Evolutionary conservation across 2,329 filamentous ascomycete genomes (phyloP).

Genomic region (Cyphellophora europaea): DNA sequence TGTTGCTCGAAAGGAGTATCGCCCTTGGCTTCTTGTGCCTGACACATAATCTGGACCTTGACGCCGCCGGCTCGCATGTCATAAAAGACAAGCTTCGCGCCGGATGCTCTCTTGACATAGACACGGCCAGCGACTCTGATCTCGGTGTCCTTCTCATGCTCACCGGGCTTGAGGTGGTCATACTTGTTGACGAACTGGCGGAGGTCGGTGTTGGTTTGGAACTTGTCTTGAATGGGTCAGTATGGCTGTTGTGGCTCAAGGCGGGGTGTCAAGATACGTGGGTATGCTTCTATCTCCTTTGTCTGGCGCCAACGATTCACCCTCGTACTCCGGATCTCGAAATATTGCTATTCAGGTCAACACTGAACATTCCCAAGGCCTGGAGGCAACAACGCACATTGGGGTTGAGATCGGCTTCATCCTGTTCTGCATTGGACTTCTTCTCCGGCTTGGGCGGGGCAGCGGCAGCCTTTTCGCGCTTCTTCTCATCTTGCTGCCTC

Average conservation of each 20-base stretch:
- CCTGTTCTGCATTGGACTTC: constrained; percentile 44
- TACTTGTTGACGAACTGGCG: constrained; percentile 71
- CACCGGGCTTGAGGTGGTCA: constrained; percentile 72
- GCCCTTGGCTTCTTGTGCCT: constrained; percentile 66
- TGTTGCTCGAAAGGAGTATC: constrained; percentile 70
- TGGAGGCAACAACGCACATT: constrained; percentile 52
- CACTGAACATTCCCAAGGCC: constrained; percentile 6
- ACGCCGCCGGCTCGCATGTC: constrained; percentile 67
- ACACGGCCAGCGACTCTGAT: constrained; percentile 77
- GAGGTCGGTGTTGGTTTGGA: constrained; percentile 76
- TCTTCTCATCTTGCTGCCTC: constrained; percentile 76
- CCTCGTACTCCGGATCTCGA: constrained; percentile 82
- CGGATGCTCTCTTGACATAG: constrained; percentile 75
- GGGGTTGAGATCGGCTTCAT: constrained; percentile 64
- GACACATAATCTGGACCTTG: constrained; percentile 86
- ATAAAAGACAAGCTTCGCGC: constrained; percentile 85
- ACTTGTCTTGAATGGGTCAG: constrained; percentile 59
- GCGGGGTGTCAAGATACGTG: too few species aligned
- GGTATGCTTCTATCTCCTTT: constrained; percentile 74
- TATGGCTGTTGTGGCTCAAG: too few species aligned
- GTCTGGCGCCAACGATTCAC: constrained; percentile 68
- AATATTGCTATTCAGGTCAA: constrained; percentile 61
- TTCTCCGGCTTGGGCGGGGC: constrained; percentile 53
- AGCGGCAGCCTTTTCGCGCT: constrained; percentile 66
- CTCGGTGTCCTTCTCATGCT: constrained; percentile 64